These are phyloP conservation scores for Begonia masoniana DNA, from an alignment of 306 rosid genomes.

Conservation along the genomic window DNA sequence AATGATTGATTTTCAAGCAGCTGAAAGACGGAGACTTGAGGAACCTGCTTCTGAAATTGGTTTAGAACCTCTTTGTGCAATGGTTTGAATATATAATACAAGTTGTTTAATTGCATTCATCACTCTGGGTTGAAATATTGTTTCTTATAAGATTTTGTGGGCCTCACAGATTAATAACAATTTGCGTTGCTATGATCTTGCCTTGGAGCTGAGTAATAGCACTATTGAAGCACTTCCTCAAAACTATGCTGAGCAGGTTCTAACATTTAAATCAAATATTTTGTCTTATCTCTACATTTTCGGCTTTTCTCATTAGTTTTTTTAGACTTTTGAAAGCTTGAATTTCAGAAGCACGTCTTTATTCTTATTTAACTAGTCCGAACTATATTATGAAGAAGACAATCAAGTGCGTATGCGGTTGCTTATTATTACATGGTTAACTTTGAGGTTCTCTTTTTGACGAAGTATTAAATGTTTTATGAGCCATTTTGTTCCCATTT, in stretches of 20 bases:
- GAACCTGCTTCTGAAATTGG: slow-evolving; percentile 98
- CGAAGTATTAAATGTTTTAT: too few species aligned
- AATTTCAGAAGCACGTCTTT: too few species aligned
- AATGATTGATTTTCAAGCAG: slow-evolving; percentile 96
- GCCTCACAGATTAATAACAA: slow-evolving; percentile 74
- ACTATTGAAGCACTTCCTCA: slow-evolving; percentile 87
- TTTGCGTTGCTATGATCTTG: slow-evolving; percentile 96
- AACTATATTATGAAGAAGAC: too few species aligned
- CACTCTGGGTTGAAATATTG: too few species aligned
- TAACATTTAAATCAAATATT: slow-evolving; percentile 9
- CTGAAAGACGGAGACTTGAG: slow-evolving; percentile 75
- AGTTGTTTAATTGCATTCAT: slow-evolving; percentile 7
- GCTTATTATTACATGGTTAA: too few species aligned
- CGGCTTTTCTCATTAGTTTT: slow-evolving; percentile 1
- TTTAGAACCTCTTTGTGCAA: slow-evolving; percentile 83
- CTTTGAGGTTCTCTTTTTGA: too few species aligned
- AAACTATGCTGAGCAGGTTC: slow-evolving; percentile 89
- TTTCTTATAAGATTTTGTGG: too few species aligned
- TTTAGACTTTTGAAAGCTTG: background rate
- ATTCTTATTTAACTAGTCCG: too few species aligned
- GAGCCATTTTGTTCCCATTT: too few species aligned
- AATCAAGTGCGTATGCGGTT: too few species aligned
- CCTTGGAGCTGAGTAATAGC: slow-evolving; percentile 86
- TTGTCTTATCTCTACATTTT: slow-evolving; percentile 9
- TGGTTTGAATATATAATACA: slow-evolving; percentile 39